Evolutionary conservation across 495 filamentous ascomycete genomes (phyloP), one percentile per base, ranked within the genome.

Genomic region (Tuber microsphaerosporum): DNA sequence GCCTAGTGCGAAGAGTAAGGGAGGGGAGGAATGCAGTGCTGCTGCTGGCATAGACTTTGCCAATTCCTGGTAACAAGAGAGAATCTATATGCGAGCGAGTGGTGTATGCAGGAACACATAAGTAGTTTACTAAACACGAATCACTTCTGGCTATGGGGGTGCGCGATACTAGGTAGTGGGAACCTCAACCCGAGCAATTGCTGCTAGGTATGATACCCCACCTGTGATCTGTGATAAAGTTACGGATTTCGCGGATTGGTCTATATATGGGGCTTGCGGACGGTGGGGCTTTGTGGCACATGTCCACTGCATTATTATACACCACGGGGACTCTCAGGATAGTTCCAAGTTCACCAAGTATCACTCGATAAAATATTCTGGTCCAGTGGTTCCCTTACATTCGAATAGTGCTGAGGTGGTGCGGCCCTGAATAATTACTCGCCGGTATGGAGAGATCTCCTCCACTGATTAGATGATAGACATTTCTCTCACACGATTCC

Each of bases 11-110:
- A 46, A 17, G 6, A 65, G 72, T 71, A 41, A 71, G 37, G 70
- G 72, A 73, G 74, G 76, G 71, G 71, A 70, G 39, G 39, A 6
- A 41, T 41, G 39, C 1, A 6, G 39, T 41, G 39, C 39, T 41
- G 39, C 39, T 5, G 39, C 39, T 41, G 22, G 45, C 7, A n/a
- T 56, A 10, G 20, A 10, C 20, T 26, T 26, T 26, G 22, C 6
- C 6, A 4, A n/a, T 56, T 56, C 48, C 22, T 48, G 45, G 22
- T 56, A 6, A 12, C 8, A 12, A n/a, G 22, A 26, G 48, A 12
- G 19, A 19, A 22, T 45, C 12, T 45, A 45, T 48, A 48, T 22
- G 46, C 46, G 20, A 7, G 46, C 6, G 22, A 22, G 3, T 22
- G 14, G 20, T 48, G 20, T 22, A 22, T 48, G 19, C 46, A 48